Base-by-base conservation (phyloP, 2,329 filamentous ascomycete genomes). In the Daldinia sp. region DNA sequence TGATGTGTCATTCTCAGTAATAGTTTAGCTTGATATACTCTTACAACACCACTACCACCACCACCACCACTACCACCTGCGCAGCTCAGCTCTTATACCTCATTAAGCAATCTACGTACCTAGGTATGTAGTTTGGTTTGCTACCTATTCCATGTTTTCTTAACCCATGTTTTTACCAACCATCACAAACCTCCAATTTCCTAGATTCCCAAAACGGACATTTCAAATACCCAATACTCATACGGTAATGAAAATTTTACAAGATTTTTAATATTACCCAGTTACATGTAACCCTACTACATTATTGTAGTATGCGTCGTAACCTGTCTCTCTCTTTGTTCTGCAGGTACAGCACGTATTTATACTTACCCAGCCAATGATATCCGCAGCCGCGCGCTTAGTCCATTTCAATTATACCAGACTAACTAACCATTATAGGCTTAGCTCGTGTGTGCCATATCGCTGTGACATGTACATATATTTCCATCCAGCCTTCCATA, bases 1-100 rank as follows among this genome's bases (percentile, higher is more conserved):
- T 34, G 27, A 50, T 30, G 30, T 50, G 30, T 32, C 47, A 32
- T 29, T 34, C 25, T 49, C 47, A 50, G 25, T 50, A 19, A 34
- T 50, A 34, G 47, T 50, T 50, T 50, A 30, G 30, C 47, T 50
- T 50, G 47, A 50, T 32, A 50, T 30, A 34, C 29, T 34, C 17
- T 34, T 11, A 15, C 13, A 23, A 19, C 27, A 50, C 47, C 47
- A 50, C n/a, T n/a, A n/a, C n/a, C n/a, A n/a, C n/a, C n/a, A n/a
- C n/a, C n/a, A n/a, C n/a, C n/a, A n/a, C n/a, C n/a, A n/a, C n/a
- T n/a, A n/a, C n/a, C n/a, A n/a, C n/a, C n/a, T n/a, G n/a, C n/a
- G n/a, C n/a, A n/a, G n/a, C n/a, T n/a, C n/a, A n/a, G n/a, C n/a
- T n/a, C n/a, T n/a, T n/a, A n/a, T n/a, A n/a, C n/a, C n/a, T n/a